phyloP scores from a whole-genome alignment of 331 rosid species.

The Pyrus hybrid region DNA sequence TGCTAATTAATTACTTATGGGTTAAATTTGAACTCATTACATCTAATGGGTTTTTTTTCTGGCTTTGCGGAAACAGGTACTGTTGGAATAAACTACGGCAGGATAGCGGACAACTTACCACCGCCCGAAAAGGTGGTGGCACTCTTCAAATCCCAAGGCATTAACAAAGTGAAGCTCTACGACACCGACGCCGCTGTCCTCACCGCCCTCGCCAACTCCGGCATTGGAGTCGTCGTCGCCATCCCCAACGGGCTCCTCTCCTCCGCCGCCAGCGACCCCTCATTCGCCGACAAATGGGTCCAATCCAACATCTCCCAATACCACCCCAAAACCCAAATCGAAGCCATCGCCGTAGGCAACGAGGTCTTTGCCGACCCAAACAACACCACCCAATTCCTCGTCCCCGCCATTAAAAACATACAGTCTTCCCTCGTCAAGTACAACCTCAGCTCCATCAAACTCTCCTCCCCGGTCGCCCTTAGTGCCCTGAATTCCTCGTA shows the following conservation, averaged over 20 bases:
- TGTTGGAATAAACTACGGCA: slow-evolving; percentile 73
- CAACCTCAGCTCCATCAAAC: slow-evolving; percentile 38
- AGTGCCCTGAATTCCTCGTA: slow-evolving; percentile 50
- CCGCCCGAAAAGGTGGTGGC: slow-evolving; percentile 47
- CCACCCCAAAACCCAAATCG: slow-evolving; percentile 58
- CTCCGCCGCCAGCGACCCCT: slow-evolving; percentile 46
- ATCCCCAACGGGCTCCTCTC: slow-evolving; percentile 76
- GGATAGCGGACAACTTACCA: slow-evolving; percentile 59
- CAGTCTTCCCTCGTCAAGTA: slow-evolving; percentile 31
- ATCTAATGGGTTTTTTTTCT: not conserved
- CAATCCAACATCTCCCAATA: slow-evolving; percentile 40
- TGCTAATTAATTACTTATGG: not conserved
- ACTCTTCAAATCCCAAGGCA: slow-evolving; percentile 54
- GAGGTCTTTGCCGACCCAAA: slow-evolving; percentile 74
- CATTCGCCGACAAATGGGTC: slow-evolving; percentile 72
- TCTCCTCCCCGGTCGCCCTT: slow-evolving; percentile 75
- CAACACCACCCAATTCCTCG: slow-evolving; percentile 51
- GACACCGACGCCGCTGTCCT: slow-evolving; percentile 62
- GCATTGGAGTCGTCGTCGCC: slow-evolving; percentile 40
- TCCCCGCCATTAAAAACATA: slow-evolving; percentile 72
- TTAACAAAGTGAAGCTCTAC: slow-evolving; percentile 56
- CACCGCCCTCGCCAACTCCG: slow-evolving; percentile 49
- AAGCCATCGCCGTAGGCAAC: slow-evolving; percentile 78
- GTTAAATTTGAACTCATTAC: too few relatives aligned
- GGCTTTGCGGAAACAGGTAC: slow-evolving; percentile 30